Evolutionary conservation across 2,329 filamentous ascomycete genomes (phyloP), one percentile per base, ranked within the genome.

Genomic region (Penicillium rolfsii): DNA sequence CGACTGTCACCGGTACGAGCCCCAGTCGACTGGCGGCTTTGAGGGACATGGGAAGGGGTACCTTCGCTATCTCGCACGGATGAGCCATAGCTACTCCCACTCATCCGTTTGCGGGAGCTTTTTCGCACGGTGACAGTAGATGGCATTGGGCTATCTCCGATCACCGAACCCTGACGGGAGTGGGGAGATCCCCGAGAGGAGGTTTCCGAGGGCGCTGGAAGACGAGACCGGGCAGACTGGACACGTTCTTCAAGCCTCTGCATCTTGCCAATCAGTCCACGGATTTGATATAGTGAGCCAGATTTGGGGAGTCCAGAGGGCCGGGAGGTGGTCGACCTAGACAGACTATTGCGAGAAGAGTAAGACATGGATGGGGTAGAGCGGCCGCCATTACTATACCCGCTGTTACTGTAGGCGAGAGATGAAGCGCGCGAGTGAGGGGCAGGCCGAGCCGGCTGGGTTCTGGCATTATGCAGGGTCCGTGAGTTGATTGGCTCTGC

Each of bases 191-290:
- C 84, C 52, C 89, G 87, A 19, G 93, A 92, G 4, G 93, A 93
- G 0, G 90, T 95, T 57, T 82, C 84, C 7, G 87, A 84, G 2
- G 93, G 91, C 1, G 90, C 91, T 2, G 95, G 95, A 22, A 99
- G 85, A 77, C 95, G 97, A 41, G 94, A 97, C 68, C 93, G 88
- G 19, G 90, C 95, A 26, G 89, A 92, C 63, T 98, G 93, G 9
- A 99, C 94, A 48, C 95, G 87, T 64, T 95, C 91, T 76, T 98
- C 95, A 63, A 99, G 88, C 67, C 92, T 91, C 77, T 97, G 92
- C 93, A 98, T 97, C 79, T 98, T 95, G 30, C 92, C 93, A 60
- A 96, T 97, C 66, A 99, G 87, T 33, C 89, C 90, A 65, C 94
- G 91, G 71, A 99, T 96, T 75, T 99, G 95, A 67, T 91, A 90